Conservation (phyloP, 2,329 filamentous ascomycete species). For the Aspergillus felis region DNA sequence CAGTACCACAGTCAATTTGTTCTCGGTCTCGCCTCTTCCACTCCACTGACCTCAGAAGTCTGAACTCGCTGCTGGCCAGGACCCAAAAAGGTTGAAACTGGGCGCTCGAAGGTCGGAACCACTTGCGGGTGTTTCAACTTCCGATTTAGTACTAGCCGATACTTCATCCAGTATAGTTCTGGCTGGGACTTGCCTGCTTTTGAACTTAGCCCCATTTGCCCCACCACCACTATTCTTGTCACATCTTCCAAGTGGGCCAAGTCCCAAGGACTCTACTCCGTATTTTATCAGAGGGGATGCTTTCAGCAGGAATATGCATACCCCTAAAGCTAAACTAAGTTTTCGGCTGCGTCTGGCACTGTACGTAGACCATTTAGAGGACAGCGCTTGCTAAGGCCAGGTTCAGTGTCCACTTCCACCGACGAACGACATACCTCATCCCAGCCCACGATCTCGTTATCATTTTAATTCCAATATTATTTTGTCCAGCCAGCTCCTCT, state of each 20-base stretch:
- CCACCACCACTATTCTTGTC: not conserved
- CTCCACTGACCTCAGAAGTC: too few species aligned
- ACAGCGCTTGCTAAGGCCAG: not conserved
- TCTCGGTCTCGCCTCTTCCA: too few species aligned
- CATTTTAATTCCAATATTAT: conserved; percentile 1
- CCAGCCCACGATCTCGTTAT: conserved; percentile 11
- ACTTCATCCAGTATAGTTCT: not conserved
- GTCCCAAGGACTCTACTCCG: not conserved
- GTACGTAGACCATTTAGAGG: not conserved
- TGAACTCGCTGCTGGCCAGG: not conserved
- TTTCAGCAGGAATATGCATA: not conserved
- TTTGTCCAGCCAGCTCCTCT: not conserved
- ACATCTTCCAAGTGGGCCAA: not conserved
- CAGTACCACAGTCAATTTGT: too few species aligned
- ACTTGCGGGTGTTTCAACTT: not conserved
- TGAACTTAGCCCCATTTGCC: not conserved
- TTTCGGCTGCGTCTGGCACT: not conserved
- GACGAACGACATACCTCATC: conserved; percentile 12
- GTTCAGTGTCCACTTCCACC: not conserved
- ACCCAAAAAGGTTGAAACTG: not conserved
- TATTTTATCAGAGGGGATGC: not conserved
- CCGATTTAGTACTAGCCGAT: not conserved
- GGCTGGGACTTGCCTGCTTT: not conserved
- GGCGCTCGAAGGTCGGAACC: not conserved
- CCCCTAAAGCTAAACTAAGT: not conserved